Percentiles rank a stretch among this genome's conserved stretches.
These are phyloP conservation scores for Orbilia ellipsospora DNA, from an alignment of 2,329 filamentous ascomycete genomes.

Conservation along the genomic window DNA sequence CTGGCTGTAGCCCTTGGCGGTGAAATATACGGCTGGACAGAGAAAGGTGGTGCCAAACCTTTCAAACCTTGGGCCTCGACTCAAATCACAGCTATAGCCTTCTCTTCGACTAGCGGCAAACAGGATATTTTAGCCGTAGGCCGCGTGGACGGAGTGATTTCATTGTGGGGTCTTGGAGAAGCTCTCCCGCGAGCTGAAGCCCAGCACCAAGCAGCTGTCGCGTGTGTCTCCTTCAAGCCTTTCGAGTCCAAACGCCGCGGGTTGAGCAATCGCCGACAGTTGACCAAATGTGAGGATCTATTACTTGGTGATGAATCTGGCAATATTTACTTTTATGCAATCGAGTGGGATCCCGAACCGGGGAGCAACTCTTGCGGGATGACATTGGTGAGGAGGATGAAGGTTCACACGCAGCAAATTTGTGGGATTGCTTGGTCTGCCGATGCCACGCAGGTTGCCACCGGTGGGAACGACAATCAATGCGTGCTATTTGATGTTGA, in stretches of 20 bases:
- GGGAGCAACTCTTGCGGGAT: slow-evolving; percentile 61
- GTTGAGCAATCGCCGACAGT: slow-evolving; percentile 67
- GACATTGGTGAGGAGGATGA: slow-evolving; percentile 76
- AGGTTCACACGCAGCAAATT: slow-evolving; percentile 85
- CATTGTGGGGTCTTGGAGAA: slow-evolving; percentile 81
- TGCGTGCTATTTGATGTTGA: slow-evolving; percentile 82
- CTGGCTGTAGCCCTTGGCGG: slow-evolving; percentile 85
- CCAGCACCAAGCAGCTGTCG: slow-evolving; percentile 76
- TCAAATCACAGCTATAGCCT: slow-evolving; percentile 84
- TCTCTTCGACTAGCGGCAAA: slow-evolving; percentile 81
- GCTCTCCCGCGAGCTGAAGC: slow-evolving; percentile 77
- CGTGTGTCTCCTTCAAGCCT: slow-evolving; percentile 85
- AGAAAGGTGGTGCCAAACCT: slow-evolving; percentile 73
- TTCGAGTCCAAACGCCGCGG: slow-evolving; percentile 63
- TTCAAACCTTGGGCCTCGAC: slow-evolving; percentile 67
- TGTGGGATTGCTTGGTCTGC: slow-evolving; percentile 91
- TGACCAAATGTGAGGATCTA: slow-evolving; percentile 74
- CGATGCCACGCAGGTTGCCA: slow-evolving; percentile 80
- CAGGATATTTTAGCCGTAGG: slow-evolving; percentile 87
- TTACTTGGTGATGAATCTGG: slow-evolving; percentile 86
- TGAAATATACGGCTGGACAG: slow-evolving; percentile 88
- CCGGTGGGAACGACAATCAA: slow-evolving; percentile 90
- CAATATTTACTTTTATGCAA: slow-evolving; percentile 84
- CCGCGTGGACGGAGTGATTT: slow-evolving; percentile 78
- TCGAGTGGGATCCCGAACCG: slow-evolving; percentile 76